Evolutionary conservation across 352 stramenopile genomes (phyloP).

Genomic region (Phytophthora rubi): DNA sequence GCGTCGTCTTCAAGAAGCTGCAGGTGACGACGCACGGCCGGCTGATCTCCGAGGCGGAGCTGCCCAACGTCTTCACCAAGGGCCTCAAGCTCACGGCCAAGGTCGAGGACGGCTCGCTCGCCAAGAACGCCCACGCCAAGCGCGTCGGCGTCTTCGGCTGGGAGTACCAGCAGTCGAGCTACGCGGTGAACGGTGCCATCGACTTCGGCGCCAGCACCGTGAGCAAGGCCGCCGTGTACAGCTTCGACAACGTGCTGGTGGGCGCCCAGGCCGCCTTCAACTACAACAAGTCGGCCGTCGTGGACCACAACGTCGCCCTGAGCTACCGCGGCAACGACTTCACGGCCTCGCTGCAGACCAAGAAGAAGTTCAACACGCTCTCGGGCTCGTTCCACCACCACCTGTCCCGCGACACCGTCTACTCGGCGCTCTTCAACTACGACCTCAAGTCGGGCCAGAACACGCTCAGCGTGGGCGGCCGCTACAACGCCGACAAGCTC

Average conservation of each 20-base stretch:
- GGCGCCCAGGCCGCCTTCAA: slow-evolving; percentile 78
- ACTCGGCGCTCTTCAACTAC: slow-evolving; percentile 90
- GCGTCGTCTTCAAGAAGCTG: slow-evolving; percentile 88
- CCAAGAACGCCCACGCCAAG: slow-evolving; percentile 83
- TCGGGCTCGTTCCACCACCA: slow-evolving; percentile 86
- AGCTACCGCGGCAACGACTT: slow-evolving; percentile 85
- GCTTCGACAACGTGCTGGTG: slow-evolving; percentile 81
- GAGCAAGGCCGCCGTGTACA: slow-evolving; percentile 71
- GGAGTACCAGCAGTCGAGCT: slow-evolving; percentile 75
- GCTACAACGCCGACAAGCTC: slow-evolving; percentile 82
- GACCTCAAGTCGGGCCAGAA: slow-evolving; percentile 87
- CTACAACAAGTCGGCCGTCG: slow-evolving; percentile 82
- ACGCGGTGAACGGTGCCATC: slow-evolving; percentile 64
- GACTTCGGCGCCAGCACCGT: slow-evolving; percentile 69
- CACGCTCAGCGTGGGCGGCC: slow-evolving; percentile 80
- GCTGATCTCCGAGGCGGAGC: slow-evolving; percentile 76
- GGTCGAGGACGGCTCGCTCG: slow-evolving; percentile 80
- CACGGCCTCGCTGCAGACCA: slow-evolving; percentile 78
- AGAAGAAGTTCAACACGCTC: slow-evolving; percentile 89
- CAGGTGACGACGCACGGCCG: slow-evolving; percentile 86
- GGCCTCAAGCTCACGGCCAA: slow-evolving; percentile 87
- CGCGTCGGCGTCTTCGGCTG: slow-evolving; percentile 75
- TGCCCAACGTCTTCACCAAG: slow-evolving; percentile 82
- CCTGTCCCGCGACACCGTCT: slow-evolving; percentile 83
- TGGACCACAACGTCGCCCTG: slow-evolving; percentile 84